These are phyloP conservation scores for Pseudogymnoascus sp. DNA, from an alignment of 2,329 filamentous ascomycete genomes.

Conservation along the genomic window DNA sequence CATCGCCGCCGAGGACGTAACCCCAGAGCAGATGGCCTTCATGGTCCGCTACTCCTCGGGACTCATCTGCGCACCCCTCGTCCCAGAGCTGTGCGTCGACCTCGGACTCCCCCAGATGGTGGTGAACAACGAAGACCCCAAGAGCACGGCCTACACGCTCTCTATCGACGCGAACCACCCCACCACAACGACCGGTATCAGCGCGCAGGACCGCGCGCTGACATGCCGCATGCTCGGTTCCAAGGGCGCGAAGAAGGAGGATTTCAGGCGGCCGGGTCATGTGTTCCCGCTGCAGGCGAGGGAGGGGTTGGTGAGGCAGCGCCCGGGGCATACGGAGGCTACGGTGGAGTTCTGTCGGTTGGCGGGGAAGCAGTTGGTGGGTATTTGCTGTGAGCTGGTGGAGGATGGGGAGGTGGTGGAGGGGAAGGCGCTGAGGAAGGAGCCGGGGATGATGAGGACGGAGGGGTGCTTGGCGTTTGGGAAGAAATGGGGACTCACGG, in stretches of 20 bases:
- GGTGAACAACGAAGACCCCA: constrained; percentile 60
- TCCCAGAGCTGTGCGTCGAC: constrained; percentile 55
- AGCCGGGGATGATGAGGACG: constrained; percentile 82
- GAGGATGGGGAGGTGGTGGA: constrained; percentile 68
- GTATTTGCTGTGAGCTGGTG: constrained; percentile 85
- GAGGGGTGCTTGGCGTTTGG: constrained; percentile 87
- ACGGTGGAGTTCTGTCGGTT: constrained; percentile 83
- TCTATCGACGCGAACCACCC: constrained; percentile 71
- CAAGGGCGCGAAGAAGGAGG: constrained; percentile 38
- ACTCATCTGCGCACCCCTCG: constrained; percentile 81
- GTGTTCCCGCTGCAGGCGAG: constrained; percentile 76
- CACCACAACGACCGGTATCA: constrained; percentile 79
- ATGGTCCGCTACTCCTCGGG: constrained; percentile 87
- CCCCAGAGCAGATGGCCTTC: constrained; percentile 88
- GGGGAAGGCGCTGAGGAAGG: constrained; percentile 55
- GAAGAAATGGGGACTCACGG: constrained; percentile 77
- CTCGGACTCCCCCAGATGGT: constrained; percentile 91
- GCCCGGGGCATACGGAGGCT: constrained; percentile 87
- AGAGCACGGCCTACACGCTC: constrained; percentile 87
- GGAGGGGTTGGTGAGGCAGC: constrained; percentile 69
- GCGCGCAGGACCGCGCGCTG: constrained; percentile 74
- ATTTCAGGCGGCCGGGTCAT: constrained; percentile 79
- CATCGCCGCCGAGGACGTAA: constrained; percentile 78
- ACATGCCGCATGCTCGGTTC: constrained; percentile 73
- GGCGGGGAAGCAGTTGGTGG: constrained; percentile 67